phyloP scores from a whole-genome alignment of 176 grass and related monocot species.

The Triticum aestivum region DNA sequence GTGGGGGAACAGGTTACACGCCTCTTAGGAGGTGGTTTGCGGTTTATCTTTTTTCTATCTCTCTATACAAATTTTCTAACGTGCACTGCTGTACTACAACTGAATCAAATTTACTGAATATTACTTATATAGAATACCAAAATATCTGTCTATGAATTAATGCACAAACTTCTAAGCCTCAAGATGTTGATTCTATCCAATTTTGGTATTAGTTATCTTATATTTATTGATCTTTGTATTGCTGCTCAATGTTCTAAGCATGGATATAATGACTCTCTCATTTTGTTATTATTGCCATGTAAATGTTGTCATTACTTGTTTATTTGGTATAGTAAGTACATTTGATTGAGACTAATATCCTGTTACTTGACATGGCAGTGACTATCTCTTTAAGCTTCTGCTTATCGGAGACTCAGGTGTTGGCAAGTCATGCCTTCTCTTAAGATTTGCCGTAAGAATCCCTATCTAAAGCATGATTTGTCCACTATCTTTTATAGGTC shows the following conservation, averaged over 20 bases:
- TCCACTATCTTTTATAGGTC: neutral
- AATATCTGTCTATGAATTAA: neutral
- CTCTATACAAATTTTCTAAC: neutral
- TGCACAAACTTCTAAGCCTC: neutral
- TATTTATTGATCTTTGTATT: neutral
- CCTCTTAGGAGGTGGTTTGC: no score
- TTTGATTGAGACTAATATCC: neutral
- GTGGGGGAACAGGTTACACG: no score
- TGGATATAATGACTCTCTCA: neutral
- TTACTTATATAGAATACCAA: neutral
- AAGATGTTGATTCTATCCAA: neutral
- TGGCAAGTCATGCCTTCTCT: conserved; percentile 73
- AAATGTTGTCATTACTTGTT: neutral
- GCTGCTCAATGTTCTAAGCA: neutral
- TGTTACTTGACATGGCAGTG: conserved; percentile 40
- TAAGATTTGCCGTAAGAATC: conserved; percentile 70
- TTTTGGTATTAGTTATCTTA: neutral
- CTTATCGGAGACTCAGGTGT: conserved; percentile 81
- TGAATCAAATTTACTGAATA: neutral
- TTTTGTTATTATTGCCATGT: neutral
- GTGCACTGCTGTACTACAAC: no score
- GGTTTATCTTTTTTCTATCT: neutral
- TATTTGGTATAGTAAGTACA: neutral
- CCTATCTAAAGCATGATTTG: neutral
- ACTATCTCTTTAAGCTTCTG: conserved; percentile 78